A percentile compares a stretch with the other conserved stretches of the same genome.
phyloP scores from a whole-genome alignment of 768 basidiomycete genomes.

The Mycena leptocephala region DNA sequence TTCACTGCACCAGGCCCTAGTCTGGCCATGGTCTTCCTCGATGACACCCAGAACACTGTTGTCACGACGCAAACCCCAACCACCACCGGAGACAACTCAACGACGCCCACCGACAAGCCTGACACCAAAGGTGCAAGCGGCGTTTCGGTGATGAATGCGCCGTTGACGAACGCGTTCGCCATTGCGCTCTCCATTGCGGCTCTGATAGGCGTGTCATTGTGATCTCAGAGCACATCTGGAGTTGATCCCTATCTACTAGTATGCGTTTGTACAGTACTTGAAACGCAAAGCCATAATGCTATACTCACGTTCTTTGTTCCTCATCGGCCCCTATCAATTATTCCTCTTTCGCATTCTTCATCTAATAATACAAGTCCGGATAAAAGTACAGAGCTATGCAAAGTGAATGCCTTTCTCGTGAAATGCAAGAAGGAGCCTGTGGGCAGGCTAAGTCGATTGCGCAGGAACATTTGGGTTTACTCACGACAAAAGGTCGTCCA shows the following conservation, averaged over 20 bases:
- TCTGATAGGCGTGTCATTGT: not conserved
- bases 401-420: too few species aligned
- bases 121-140: constrained; percentile 14
- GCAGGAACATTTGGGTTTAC: too few species aligned
- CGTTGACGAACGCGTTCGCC: constrained; percentile 1
- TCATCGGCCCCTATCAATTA: too few species aligned
- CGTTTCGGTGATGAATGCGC: not conserved
- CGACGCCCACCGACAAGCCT: not conserved
- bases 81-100: not conserved
- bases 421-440: too few species aligned
- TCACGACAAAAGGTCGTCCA: too few species aligned
- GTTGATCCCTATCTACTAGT: not conserved
- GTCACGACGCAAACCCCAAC: not conserved
- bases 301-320: constrained; percentile 22
- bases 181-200: not conserved
- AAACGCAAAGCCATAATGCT: not conserved
- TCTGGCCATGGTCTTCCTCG: constrained; percentile 62
- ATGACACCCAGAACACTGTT: constrained; percentile 11
- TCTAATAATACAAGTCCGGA: too few species aligned
- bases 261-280: not conserved
- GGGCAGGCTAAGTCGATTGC: too few species aligned
- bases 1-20: constrained; percentile 65
- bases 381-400: too few species aligned
- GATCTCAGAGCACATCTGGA: not conserved
- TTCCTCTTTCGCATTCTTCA: too few species aligned